These are phyloP conservation scores for Ophiostoma angusticollis DNA, from an alignment of 2,329 filamentous ascomycete species.

Conservation along the genomic window DNA sequence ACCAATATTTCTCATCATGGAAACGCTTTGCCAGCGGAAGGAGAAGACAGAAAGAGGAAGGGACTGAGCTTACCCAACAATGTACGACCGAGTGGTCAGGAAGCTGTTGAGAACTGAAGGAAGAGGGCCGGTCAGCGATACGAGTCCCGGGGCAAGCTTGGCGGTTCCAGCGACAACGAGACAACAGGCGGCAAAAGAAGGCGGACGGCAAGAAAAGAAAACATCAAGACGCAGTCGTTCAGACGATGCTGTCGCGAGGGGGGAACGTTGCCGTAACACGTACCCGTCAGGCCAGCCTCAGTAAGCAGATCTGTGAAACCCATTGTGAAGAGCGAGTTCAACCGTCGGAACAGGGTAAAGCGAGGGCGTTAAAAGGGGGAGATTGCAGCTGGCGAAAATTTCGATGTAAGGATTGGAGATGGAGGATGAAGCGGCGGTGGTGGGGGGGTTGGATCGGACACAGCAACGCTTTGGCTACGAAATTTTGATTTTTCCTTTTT, in stretches of 20 bases:
- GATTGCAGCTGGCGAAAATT: too few relatives aligned
- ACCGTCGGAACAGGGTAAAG: too few relatives aligned
- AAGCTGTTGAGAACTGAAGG: slow-evolving; percentile 52
- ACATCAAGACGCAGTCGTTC: slow-evolving; percentile 1
- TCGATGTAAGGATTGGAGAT: slow-evolving; percentile 1
- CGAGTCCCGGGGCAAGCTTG: background rate
- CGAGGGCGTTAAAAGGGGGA: slow-evolving; percentile 1
- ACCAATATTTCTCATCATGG: slow-evolving; percentile 70
- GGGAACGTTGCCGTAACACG: slow-evolving; percentile 7
- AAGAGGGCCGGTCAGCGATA: slow-evolving; percentile 9
- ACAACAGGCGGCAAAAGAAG: background rate
- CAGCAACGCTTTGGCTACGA: slow-evolving; percentile 1
- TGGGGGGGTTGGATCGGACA: slow-evolving; percentile 6
- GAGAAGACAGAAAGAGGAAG: background rate
- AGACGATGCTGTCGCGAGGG: background rate
- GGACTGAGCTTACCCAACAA: slow-evolving; percentile 64
- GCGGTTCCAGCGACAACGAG: background rate
- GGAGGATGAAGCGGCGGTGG: slow-evolving; percentile 10
- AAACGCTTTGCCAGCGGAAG: slow-evolving; percentile 9
- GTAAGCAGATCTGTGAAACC: slow-evolving; percentile 20
- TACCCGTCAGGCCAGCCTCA: slow-evolving; percentile 18
- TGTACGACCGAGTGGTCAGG: slow-evolving; percentile 58
- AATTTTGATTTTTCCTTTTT: slow-evolving; percentile 8
- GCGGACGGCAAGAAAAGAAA: background rate
- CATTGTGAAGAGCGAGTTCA: too few relatives aligned